Conservation (phyloP, 2,329 filamentous ascomycete species). For the Didymella glomerata region DNA sequence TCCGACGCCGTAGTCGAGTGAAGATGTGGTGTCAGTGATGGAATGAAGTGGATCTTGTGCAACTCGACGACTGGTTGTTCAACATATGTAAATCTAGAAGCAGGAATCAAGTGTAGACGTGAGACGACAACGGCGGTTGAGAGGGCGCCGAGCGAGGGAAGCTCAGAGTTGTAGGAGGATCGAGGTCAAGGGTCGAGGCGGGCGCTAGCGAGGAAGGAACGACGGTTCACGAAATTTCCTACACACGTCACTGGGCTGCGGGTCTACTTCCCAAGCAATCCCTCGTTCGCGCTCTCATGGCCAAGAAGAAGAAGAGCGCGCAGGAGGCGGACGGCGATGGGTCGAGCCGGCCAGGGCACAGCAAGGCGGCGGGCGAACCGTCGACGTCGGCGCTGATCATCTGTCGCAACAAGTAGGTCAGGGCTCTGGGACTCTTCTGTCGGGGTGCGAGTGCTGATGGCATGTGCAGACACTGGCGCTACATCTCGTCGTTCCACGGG, state of each 20-base stretch:
- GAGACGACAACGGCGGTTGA: too few species aligned
- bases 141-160: too few species aligned
- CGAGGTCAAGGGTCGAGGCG: too few species aligned
- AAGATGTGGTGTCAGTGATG: too few species aligned
- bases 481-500: conserved; percentile 84
- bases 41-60: too few species aligned
- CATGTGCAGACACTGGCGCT: conserved; percentile 76
- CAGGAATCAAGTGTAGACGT: too few species aligned
- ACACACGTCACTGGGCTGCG: conserved; percentile 16
- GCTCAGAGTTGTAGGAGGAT: too few species aligned
- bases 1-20: too few species aligned
- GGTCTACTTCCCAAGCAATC: not conserved
- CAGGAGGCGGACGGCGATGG: conserved; percentile 2
- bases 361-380: conserved; percentile 25
- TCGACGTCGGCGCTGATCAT: conserved; percentile 51
- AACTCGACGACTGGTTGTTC: too few species aligned
- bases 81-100: too few species aligned
- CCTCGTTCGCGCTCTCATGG: conserved; percentile 29
- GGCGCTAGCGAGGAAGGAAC: conserved; percentile 9
- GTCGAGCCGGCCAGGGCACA: not conserved
- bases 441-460: conserved; percentile 19
- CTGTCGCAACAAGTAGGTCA: conserved; percentile 55
- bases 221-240: conserved; percentile 11
- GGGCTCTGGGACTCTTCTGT: conserved; percentile 7
- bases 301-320: conserved; percentile 48